Conservation (phyloP, 148 eudicot genomes). For the Limonium bicolor region DNA sequence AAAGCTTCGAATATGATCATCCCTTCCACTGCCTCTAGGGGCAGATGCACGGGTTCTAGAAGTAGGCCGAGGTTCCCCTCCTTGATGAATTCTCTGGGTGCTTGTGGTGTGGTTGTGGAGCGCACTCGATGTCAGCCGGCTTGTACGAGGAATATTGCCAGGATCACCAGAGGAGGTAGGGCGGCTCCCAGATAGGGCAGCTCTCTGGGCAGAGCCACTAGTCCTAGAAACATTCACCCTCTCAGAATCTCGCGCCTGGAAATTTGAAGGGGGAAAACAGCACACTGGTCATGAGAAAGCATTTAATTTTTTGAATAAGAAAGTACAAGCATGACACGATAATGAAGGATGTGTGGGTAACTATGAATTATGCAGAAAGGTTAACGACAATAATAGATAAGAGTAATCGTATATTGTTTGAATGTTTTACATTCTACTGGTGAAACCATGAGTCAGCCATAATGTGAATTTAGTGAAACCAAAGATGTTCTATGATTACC, state of each 20-base stretch:
- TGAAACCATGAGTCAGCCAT: too few species aligned
- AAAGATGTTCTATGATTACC: conserved; percentile 24
- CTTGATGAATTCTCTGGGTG: conserved; percentile 35
- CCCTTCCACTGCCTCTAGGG: conserved; percentile 42
- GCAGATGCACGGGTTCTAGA: conserved; percentile 37
- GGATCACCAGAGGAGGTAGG: conserved; percentile 40
- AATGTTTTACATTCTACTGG: neutral
- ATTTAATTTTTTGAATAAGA: too few species aligned
- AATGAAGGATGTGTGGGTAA: too few species aligned
- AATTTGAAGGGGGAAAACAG: conserved; percentile 7
- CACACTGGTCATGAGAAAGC: neutral
- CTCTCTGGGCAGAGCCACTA: conserved; percentile 60
- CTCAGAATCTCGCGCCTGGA: conserved; percentile 52
- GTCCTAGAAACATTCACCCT: conserved; percentile 34
- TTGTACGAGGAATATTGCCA: conserved; percentile 16
- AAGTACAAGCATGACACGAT: too few species aligned
- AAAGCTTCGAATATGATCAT: conserved; percentile 80
- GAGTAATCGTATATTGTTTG: neutral
- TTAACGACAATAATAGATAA: neutral
- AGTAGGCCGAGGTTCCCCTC: conserved; percentile 31
- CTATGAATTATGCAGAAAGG: too few species aligned
- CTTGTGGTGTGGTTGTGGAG: conserved; percentile 26
- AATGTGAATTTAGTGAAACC: too few species aligned
- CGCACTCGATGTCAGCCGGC: conserved; percentile 28
- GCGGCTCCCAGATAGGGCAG: conserved; percentile 31